Evolutionary conservation across 805 yeast species (phyloP).

Genomic region (Saccharomycopsis sp.): DNA sequence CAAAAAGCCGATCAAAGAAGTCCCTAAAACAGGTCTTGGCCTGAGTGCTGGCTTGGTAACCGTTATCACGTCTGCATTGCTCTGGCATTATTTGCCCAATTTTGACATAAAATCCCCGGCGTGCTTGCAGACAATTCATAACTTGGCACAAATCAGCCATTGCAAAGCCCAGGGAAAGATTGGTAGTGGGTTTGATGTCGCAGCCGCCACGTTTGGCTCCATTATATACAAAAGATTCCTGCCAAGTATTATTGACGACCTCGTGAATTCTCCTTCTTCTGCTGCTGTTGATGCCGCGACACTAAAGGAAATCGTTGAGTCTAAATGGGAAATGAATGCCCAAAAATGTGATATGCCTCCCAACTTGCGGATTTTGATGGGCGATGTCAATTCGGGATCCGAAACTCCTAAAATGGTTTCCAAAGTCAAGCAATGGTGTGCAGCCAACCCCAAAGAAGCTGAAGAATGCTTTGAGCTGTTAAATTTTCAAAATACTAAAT

Average conservation of each 20-base stretch:
- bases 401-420: constrained; percentile 88
- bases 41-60: constrained; percentile 92
- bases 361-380: constrained; percentile 69
- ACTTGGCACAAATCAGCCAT: constrained; percentile 81
- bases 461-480: constrained; percentile 43
- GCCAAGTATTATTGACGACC: constrained; percentile 39
- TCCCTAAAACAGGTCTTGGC: constrained; percentile 91
- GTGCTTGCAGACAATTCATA: constrained; percentile 48
- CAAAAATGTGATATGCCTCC: constrained; percentile 56
- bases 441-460: constrained; percentile 41
- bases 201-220: constrained; percentile 89
- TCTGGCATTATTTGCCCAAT: constrained; percentile 35
- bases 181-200: constrained; percentile 97
- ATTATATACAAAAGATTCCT: constrained; percentile 71
- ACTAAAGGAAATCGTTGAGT: constrained; percentile 16
- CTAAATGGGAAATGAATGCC: constrained; percentile 34
- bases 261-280: constrained; percentile 23
- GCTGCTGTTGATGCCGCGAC: constrained; percentile 16
- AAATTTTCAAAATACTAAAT: constrained; percentile 46
- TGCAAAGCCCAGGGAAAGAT: constrained; percentile 91
- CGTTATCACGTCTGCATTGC: constrained; percentile 62
- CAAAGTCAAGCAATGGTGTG: constrained; percentile 64
- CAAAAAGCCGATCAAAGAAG: constrained; percentile 47
- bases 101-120: constrained; percentile 26
- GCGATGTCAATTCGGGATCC: constrained; percentile 87